Conservation (phyloP, 2,329 filamentous ascomycete genomes). For the Aspergillus proliferans region DNA sequence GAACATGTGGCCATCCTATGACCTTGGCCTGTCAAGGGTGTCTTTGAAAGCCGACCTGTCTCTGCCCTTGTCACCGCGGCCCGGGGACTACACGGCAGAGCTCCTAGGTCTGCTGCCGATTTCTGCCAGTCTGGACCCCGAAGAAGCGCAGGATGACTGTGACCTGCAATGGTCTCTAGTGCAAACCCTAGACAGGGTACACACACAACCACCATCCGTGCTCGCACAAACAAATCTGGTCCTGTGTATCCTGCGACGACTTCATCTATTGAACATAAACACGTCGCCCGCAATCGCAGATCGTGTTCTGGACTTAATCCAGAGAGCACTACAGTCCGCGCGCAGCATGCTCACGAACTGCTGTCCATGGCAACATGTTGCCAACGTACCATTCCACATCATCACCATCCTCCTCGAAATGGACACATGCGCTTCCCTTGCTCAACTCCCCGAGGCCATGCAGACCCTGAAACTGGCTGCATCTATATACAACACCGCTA, state of each 20-base stretch:
- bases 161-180: slow-evolving; percentile 40
- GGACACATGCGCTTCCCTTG: slow-evolving; percentile 45
- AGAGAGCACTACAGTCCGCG: slow-evolving; percentile 41
- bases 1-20: slow-evolving; percentile 54
- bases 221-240: slow-evolving; percentile 49
- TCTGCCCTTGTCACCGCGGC: slow-evolving; percentile 29
- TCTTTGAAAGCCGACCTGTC: slow-evolving; percentile 29
- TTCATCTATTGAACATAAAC: slow-evolving; percentile 43
- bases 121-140: slow-evolving; percentile 49
- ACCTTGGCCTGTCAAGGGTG: slow-evolving; percentile 50
- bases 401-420: slow-evolving; percentile 51
- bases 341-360: slow-evolving; percentile 38
- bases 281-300: slow-evolving; percentile 34
- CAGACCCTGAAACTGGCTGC: slow-evolving; percentile 38
- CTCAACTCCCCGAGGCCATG: slow-evolving; percentile 47
- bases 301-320: slow-evolving; percentile 40
- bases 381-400: slow-evolving; percentile 54
- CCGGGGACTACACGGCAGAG: slow-evolving; percentile 45
- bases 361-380: slow-evolving; percentile 53
- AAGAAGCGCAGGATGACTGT: slow-evolving; percentile 32
- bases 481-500: slow-evolving; percentile 39
- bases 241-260: slow-evolving; percentile 49
- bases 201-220: slow-evolving; percentile 41
- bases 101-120: slow-evolving; percentile 47
- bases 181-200: slow-evolving; percentile 31